phyloP scores from a whole-genome alignment of 371 early-diverging fungal genomes.

The Caulochytrium protostelioides region DNA sequence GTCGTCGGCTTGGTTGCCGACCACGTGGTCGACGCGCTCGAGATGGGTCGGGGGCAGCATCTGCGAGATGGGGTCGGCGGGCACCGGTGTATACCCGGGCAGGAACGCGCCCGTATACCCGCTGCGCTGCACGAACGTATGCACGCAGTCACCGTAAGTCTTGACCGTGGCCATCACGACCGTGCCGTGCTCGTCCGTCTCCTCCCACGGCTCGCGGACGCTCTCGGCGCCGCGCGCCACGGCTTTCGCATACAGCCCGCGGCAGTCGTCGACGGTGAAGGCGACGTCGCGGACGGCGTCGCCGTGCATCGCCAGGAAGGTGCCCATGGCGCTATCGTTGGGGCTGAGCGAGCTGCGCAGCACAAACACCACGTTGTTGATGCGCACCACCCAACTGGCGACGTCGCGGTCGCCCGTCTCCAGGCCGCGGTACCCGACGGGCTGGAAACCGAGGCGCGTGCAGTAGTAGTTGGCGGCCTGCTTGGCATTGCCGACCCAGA shows the following conservation, averaged over 20 bases:
- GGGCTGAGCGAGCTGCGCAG: slow-evolving; percentile 82
- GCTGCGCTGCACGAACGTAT: slow-evolving; percentile 74
- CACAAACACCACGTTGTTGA: slow-evolving; percentile 58
- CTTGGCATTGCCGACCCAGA: slow-evolving; percentile 81
- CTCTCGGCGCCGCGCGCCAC: slow-evolving; percentile 65
- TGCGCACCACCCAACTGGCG: slow-evolving; percentile 62
- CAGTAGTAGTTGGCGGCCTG: slow-evolving; percentile 82
- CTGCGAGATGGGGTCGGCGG: slow-evolving; percentile 42
- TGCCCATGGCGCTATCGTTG: slow-evolving; percentile 44
- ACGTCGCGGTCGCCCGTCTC: slow-evolving; percentile 81
- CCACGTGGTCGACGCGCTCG: slow-evolving; percentile 70
- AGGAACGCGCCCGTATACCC: slow-evolving; percentile 69
- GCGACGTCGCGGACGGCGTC: slow-evolving; percentile 87
- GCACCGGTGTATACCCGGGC: slow-evolving; percentile 45
- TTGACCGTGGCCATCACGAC: slow-evolving; percentile 78
- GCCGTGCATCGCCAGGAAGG: slow-evolving; percentile 60
- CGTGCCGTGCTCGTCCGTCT: slow-evolving; percentile 58
- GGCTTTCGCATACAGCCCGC: slow-evolving; percentile 56
- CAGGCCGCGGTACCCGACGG: slow-evolving; percentile 78
- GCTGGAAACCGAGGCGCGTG: slow-evolving; percentile 70
- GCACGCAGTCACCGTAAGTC: slow-evolving; percentile 80
- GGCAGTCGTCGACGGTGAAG: slow-evolving; percentile 70
- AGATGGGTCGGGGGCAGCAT: slow-evolving; percentile 46
- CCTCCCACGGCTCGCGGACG: slow-evolving; percentile 59
- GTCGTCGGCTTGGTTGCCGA: slow-evolving; percentile 82